Percentiles rank a stretch among this genome's conserved stretches.
Conservation (phyloP, 2,329 filamentous ascomycete genomes). For the Pezicula radicicola region DNA sequence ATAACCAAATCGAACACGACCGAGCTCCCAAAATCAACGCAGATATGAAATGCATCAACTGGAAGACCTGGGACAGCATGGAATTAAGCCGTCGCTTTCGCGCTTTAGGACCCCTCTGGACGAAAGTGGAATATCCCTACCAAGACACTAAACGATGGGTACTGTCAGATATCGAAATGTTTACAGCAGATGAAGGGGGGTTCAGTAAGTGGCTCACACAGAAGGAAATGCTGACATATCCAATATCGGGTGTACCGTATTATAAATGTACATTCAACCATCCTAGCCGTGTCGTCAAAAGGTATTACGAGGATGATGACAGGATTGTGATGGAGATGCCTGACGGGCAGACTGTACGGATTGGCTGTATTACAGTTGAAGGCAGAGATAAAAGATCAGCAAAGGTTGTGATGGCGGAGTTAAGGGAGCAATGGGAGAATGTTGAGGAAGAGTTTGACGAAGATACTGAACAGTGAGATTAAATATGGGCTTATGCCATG, state of each 20-base stretch:
- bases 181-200: not conserved
- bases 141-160: conserved; percentile 17
- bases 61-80: conserved; percentile 48
- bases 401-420: too few relatives aligned
- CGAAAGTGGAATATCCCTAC: conserved; percentile 22
- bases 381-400: too few relatives aligned
- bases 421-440: too few relatives aligned
- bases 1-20: conserved; percentile 18
- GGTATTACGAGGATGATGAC: not conserved
- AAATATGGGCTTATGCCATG: too few relatives aligned
- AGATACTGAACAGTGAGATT: too few relatives aligned
- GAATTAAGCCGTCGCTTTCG: conserved; percentile 53
- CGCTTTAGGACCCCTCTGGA: conserved; percentile 69
- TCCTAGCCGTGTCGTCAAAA: not conserved
- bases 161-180: conserved; percentile 18
- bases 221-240: not conserved
- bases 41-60: conserved; percentile 60
- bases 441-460: too few relatives aligned
- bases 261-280: not conserved
- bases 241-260: not conserved
- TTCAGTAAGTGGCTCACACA: not conserved
- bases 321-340: not conserved
- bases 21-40: conserved; percentile 74
- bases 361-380: too few relatives aligned
- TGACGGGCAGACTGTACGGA: too few relatives aligned